Percentiles rank a stretch among this genome's conserved stretches.
Evolutionary conservation across 768 basidiomycete species (phyloP).

Genomic region (Suillus decipiens): DNA sequence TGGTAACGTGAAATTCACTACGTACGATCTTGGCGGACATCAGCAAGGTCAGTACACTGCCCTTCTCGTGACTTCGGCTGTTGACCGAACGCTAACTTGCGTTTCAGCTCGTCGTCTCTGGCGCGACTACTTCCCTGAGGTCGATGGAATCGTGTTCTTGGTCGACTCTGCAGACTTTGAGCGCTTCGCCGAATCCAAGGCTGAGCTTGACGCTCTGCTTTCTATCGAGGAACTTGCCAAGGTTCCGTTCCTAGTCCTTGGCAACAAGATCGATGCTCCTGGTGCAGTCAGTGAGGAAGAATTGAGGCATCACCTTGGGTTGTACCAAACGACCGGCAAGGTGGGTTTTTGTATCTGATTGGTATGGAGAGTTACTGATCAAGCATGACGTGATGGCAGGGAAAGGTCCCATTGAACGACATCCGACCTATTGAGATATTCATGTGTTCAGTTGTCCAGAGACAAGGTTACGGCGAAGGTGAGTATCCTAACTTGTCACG

Average conservation of each 20-base stretch:
- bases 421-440: slow-evolving; percentile 99
- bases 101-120: slow-evolving; percentile 88
- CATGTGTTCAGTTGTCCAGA: slow-evolving; percentile 99
- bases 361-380: slow-evolving; percentile 12
- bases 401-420: slow-evolving; percentile 94
- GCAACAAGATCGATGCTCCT: slow-evolving; percentile 99
- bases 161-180: slow-evolving; percentile 98
- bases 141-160: slow-evolving; percentile 97
- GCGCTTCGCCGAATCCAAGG: slow-evolving; percentile 94
- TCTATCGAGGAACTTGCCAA: slow-evolving; percentile 93
- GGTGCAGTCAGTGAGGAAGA: slow-evolving; percentile 98
- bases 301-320: slow-evolving; percentile 88
- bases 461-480: slow-evolving; percentile 99
- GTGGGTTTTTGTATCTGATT: slow-evolving; percentile 40
- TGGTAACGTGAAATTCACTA: slow-evolving; percentile 98
- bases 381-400: slow-evolving; percentile 46
- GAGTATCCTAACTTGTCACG: slow-evolving; percentile 15
- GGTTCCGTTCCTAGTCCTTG: slow-evolving; percentile 97
- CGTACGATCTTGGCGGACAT: slow-evolving; percentile 97
- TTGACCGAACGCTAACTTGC: not conserved
- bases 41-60: slow-evolving; percentile 69
- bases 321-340: slow-evolving; percentile 99
- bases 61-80: slow-evolving; percentile 3
- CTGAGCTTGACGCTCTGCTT: slow-evolving; percentile 94
- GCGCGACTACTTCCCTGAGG: slow-evolving; percentile 99